These are phyloP conservation scores for Akebia trifoliata DNA, from an alignment of 164 flowering plant genomes.

Conservation along the genomic window DNA sequence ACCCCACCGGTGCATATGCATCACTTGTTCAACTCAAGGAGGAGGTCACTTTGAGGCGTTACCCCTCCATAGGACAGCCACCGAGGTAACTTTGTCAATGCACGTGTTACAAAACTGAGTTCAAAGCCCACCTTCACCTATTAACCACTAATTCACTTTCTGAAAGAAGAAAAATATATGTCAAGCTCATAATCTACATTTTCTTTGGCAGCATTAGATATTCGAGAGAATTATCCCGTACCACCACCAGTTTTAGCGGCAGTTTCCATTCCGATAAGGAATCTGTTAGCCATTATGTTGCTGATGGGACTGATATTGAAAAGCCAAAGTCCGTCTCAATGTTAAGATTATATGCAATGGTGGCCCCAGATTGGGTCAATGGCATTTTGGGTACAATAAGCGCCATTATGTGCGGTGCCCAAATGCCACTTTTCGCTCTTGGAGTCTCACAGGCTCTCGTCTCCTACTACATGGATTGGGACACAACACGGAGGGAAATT, in stretches of 20 bases:
- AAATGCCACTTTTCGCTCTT: slow-evolving; percentile 93
- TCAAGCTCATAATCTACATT: not conserved
- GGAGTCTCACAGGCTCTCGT: slow-evolving; percentile 92
- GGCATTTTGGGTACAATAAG: slow-evolving; percentile 61
- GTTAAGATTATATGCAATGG: slow-evolving; percentile 73
- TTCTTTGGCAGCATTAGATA: slow-evolving; percentile 39
- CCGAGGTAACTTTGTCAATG: slow-evolving; percentile 36
- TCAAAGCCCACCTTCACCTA: no score
- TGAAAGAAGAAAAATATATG: no score
- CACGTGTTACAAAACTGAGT: not conserved
- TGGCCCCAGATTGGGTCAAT: slow-evolving; percentile 72
- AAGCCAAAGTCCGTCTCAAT: slow-evolving; percentile 41
- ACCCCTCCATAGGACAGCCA: slow-evolving; percentile 40
- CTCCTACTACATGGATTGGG: slow-evolving; percentile 90
- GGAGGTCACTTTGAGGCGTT: slow-evolving; percentile 43
- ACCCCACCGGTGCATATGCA: slow-evolving; percentile 65
- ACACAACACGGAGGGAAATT: slow-evolving; percentile 58
- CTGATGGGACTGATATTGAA: slow-evolving; percentile 35
- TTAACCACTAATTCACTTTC: not conserved
- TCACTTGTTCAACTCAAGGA: slow-evolving; percentile 78
- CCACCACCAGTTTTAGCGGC: slow-evolving; percentile 58
- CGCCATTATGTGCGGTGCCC: slow-evolving; percentile 75
- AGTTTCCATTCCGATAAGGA: slow-evolving; percentile 87
- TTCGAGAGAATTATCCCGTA: slow-evolving; percentile 62
- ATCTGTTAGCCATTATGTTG: slow-evolving; percentile 38